Evolutionary conservation across 441 rosid genomes (phyloP), one percentile per base, ranked within the genome.

Genomic region (Erysimum pusillum): DNA sequence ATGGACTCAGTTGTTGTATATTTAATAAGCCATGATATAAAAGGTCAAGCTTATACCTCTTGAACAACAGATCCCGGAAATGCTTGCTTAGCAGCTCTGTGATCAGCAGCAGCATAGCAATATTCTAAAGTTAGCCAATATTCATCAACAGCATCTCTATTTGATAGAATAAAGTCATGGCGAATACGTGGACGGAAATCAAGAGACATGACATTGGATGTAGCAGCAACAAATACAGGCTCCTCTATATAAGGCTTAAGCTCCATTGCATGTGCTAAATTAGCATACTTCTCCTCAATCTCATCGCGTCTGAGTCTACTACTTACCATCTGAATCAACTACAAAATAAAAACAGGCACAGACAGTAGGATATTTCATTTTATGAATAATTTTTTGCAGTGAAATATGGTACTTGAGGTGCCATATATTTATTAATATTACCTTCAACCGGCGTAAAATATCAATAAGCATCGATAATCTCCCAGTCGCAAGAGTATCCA

Each of bases 61-160:
- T 87, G 94, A 81, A 93, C 98, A 77, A 87, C 85, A 71, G 97
- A 90, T 75, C 98, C 98, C 73, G 99, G 99, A 81, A 96, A 96
- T 67, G 98, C 97, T 78, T 84, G 90, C 79, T 83, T 75, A 72
- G 98, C 92, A 78, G 99, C 93, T 80, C 82, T 85, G 62, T 85
- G 90, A 81, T 91, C 97, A 70, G 96, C 89, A 80, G 93, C 93
- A 85, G 98, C 92, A 83, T 89, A 96, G 79, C 98, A 96, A 83
- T 89, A 96, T 82, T 96, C 99, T 79, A 96, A 81, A 64, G 97
- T 94, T 42, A 87, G 87, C 99, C 99, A 96, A 74, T 93, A 96
- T 62, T 96, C 98, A 78, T 92, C 85, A 74, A 96, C 94, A 75
- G 97, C 98, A 79, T 87, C 92, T 72, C 80, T 82, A 63, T 70